Base-by-base conservation (phyloP, 495 filamentous ascomycete species). In the Penicillium salamii region DNA sequence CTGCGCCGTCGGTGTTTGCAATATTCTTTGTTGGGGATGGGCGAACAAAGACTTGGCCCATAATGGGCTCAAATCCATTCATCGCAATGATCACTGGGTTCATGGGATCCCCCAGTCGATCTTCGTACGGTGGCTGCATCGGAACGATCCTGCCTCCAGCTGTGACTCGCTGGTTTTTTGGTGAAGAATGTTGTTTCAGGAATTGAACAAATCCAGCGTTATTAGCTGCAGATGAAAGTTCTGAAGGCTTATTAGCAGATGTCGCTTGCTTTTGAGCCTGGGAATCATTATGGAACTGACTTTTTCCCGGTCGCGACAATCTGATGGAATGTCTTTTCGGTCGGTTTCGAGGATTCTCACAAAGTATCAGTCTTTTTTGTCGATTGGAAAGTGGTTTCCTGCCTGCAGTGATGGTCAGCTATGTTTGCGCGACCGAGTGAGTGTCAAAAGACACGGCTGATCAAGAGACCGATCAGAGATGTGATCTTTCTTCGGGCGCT, bases 101-200 rank as follows among this genome's bases (percentile, higher is more conserved):
- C 14, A 18, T 32, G 5, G 12, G 0, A 6, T 24, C 9, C 2
- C 14, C 34, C 14, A 33, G 34, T 11, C 63, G 72, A 46, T 55
- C 48, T 36, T 67, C 55, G 14, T 55, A 44, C 18, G 53, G 52
- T 20, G 54, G 59, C 12, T 61, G 57, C 63, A 75, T 78, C 4
- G 82, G 79, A 14, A 86, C 80, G 35, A 86, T 79, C 28, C 74
- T 76, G n/a, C 83, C 83, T 14, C 81, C 82, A 46, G 83, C 83
- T 34, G 82, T 85, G 38, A 86, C 83, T 31, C 82, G 76, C 42
- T 85, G 70, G 37, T 79, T 76, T 13, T 70, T 78, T 5, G 83
- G 81, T 18, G 82, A 83, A 2, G 78, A 72, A 56, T 85, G 81
- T 46, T 79, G 69, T 60, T 78, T 79, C 15, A 85, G 66, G 31